phyloP scores from a whole-genome alignment of 192 early-diverging fungal species.

The Coemansia sp. region DNA sequence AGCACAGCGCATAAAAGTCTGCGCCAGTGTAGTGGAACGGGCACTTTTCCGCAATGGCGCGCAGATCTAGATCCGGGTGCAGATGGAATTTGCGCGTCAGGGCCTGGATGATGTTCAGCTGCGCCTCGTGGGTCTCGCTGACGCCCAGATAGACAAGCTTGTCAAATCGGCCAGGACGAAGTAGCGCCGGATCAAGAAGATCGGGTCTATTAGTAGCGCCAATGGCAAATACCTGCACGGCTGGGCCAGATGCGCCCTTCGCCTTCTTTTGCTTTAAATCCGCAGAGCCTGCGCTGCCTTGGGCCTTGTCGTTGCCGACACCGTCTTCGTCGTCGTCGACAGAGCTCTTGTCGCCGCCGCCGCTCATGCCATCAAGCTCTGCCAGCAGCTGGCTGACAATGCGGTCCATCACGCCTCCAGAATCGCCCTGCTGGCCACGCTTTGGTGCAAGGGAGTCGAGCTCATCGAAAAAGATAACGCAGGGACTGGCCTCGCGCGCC shows the following conservation, averaged over 20 bases:
- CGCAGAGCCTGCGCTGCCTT: slow-evolving; percentile 52
- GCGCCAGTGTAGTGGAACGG: slow-evolving; percentile 96
- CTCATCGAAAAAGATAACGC: slow-evolving; percentile 99
- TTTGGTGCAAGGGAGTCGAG: slow-evolving; percentile 97
- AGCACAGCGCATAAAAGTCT: slow-evolving; percentile 97
- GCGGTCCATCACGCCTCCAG: slow-evolving; percentile 99
- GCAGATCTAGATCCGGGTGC: slow-evolving; percentile 71
- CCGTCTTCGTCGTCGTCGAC: background rate
- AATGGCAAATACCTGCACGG: slow-evolving; percentile 89
- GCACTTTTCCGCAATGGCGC: slow-evolving; percentile 72
- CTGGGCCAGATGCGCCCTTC: slow-evolving; percentile 25
- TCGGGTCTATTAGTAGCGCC: slow-evolving; percentile 99
- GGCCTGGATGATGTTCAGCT: slow-evolving; percentile 86
- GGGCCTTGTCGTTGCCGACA: slow-evolving; percentile 19
- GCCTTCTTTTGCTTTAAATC: slow-evolving; percentile 2
- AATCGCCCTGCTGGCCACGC: slow-evolving; percentile 96
- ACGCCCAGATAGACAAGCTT: slow-evolving; percentile 96
- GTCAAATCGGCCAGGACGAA: slow-evolving; percentile 96
- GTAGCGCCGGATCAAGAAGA: slow-evolving; percentile 86
- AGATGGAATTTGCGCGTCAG: slow-evolving; percentile 96
- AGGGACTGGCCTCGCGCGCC: slow-evolving; percentile 95
- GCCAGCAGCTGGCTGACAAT: slow-evolving; percentile 96
- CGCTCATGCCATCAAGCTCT: slow-evolving; percentile 89
- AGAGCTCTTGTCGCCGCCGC: slow-evolving; percentile 42
- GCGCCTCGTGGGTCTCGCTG: slow-evolving; percentile 80